These are phyloP conservation scores for Juncus effusus DNA, from an alignment of 176 grass and related monocot genomes.

Conservation along the genomic window DNA sequence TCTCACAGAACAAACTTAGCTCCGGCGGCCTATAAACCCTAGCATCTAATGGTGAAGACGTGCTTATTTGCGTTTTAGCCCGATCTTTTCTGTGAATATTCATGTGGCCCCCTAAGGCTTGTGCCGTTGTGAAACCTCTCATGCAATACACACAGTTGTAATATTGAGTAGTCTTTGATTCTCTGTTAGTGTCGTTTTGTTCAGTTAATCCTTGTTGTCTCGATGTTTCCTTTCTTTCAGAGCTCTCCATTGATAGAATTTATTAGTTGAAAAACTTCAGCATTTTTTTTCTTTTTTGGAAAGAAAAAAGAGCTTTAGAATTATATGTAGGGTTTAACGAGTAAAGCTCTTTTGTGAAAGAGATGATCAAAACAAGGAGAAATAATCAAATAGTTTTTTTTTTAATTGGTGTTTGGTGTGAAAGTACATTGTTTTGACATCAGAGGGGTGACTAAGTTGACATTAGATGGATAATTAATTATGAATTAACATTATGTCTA, in stretches of 20 bases:
- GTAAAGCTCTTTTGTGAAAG: neutral
- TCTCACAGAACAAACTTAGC: slow-evolving; percentile 49
- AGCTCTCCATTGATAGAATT: slow-evolving; percentile 24
- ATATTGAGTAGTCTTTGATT: slow-evolving; percentile 34
- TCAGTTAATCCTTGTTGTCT: slow-evolving; percentile 5
- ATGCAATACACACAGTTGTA: slow-evolving; percentile 88
- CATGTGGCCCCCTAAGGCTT: slow-evolving; percentile 89
- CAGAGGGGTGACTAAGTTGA: too few species aligned
- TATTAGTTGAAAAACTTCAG: neutral
- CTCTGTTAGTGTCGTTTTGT: neutral
- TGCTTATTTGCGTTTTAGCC: neutral
- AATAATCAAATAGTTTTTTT: neutral
- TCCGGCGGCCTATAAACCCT: slow-evolving; percentile 30
- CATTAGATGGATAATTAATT: too few species aligned
- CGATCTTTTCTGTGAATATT: slow-evolving; percentile 71
- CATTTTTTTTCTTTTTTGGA: neutral
- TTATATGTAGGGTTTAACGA: neutral
- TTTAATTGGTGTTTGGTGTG: neutral
- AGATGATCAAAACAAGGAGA: neutral
- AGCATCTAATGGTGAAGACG: slow-evolving; percentile 11
- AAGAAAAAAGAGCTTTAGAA: neutral
- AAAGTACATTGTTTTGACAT: neutral
- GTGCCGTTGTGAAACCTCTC: slow-evolving; percentile 77
- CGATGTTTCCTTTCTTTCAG: slow-evolving; percentile 5
- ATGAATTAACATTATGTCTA: too few species aligned